Percentiles rank a stretch among this genome's conserved stretches.
Conservation (phyloP, 495 filamentous ascomycete species). For the Echria macrotheca region DNA sequence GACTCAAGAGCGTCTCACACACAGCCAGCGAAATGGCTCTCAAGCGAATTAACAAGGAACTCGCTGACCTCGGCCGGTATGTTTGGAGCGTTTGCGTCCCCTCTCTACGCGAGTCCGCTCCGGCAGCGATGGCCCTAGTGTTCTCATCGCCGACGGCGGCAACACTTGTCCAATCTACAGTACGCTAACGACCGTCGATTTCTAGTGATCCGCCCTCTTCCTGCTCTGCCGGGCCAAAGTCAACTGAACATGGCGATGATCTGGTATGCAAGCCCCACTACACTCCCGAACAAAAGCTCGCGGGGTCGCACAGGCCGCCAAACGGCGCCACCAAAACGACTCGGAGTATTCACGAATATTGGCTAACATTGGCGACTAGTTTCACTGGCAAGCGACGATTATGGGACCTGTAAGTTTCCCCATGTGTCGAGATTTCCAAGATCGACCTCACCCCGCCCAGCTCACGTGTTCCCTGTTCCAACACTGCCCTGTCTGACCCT, state of each 20-base stretch:
- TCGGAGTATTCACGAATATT: constrained; percentile 1
- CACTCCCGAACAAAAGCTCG: constrained; percentile 14
- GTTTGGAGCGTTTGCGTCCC: no score
- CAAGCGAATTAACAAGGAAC: constrained; percentile 99
- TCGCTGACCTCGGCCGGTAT: constrained; percentile 98
- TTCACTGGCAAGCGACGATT: constrained; percentile 99
- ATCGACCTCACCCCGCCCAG: neutral
- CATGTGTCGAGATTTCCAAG: constrained; percentile 2
- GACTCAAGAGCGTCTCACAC: constrained; percentile 30
- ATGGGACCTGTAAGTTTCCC: constrained; percentile 89
- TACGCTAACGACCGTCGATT: no score
- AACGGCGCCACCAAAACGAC: neutral
- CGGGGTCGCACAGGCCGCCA: constrained; percentile 3
- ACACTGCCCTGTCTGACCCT: no score
- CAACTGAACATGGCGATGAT: constrained; percentile 68
- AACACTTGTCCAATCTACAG: no score
- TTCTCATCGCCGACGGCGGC: no score
- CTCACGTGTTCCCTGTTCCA: constrained; percentile 5
- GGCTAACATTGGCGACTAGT: constrained; percentile 53
- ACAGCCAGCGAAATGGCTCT: constrained; percentile 71
- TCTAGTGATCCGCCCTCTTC: constrained; percentile 94
- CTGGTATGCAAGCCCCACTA: constrained; percentile 61
- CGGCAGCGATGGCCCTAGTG: neutral
- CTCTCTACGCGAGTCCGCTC: no score
- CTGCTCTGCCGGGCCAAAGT: constrained; percentile 85